Evolutionary conservation across 2,329 filamentous ascomycete genomes (phyloP), one percentile per base, ranked within the genome.

Genomic region (Phyllosticta citriasiana): DNA sequence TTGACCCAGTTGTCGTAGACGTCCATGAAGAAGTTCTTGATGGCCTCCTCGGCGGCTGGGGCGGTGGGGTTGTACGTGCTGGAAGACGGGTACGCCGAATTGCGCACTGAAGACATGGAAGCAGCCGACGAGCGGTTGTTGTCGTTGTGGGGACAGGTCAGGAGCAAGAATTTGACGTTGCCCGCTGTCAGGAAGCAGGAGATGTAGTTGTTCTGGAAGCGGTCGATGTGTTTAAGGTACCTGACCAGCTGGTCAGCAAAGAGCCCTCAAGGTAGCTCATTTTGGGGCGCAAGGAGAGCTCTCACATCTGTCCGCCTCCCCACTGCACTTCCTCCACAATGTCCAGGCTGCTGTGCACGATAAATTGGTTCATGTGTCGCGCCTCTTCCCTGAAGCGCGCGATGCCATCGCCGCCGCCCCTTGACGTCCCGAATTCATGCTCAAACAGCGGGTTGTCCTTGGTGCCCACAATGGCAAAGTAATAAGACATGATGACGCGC

Each of bases 1-100:
- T 99, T 99, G 66, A 96, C 84, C 87, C 93, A 99, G 67, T 87
- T 91, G 77, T 99, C 94, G 77, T 97, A 97, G 12, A 97, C 89
- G 72, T 99, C 94, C 16, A 83, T 82, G 78, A 99, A 96, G 78
- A 97, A 99, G 75, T 90, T 90, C 72, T 91, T 86, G 68, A 97
- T 89, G 4, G 94, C 93, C 77, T 99, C 94, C 77, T 99, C 94
- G 4, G 93, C 96, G 72, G 93, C 90, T 5, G 91, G 87, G 63
- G 87, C 89, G 2, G 87, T 93, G 0, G 93, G 93, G 73, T 96
- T 97, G 66, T 74, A 75, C 2, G 58, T 63, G n/a, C 57, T 58
- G 5, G 88, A 86, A 61, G 85, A 88, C 62, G 91, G 87, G 51
- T 85, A 85, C n/a, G 87, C 87, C 64, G 83, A 85, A 2, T 70